Evolutionary conservation across 768 basidiomycete genomes (phyloP).

Genomic region (Trametes cinnabarina): DNA sequence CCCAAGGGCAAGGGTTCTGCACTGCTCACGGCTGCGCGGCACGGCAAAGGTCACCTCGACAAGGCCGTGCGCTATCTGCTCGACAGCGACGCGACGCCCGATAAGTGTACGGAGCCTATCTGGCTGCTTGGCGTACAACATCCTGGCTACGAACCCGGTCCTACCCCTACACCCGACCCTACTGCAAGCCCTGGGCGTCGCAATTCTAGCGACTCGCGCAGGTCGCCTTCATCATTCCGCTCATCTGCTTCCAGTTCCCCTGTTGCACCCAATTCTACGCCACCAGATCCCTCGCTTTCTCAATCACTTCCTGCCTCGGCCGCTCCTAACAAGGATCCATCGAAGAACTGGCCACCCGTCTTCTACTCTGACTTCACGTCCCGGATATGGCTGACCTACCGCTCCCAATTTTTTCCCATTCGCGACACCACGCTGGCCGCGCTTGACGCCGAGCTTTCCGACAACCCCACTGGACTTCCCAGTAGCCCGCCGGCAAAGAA

Average conservation of each 20-base stretch:
- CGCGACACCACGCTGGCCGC: slow-evolving; percentile 53
- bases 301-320: slow-evolving; percentile 37
- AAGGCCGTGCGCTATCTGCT: slow-evolving; percentile 88
- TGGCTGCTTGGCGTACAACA: slow-evolving; percentile 89
- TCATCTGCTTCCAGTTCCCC: slow-evolving; percentile 43
- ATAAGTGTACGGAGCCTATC: slow-evolving; percentile 78
- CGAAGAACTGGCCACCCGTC: slow-evolving; percentile 67
- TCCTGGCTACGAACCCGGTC: slow-evolving; percentile 60
- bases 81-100: slow-evolving; percentile 84
- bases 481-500: slow-evolving; percentile 46
- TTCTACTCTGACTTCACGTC: slow-evolving; percentile 91
- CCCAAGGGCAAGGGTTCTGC: slow-evolving; percentile 49
- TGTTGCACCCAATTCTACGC: slow-evolving; percentile 29
- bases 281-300: slow-evolving; percentile 32
- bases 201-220: slow-evolving; percentile 38
- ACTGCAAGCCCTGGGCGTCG: slow-evolving; percentile 33
- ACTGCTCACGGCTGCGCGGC: slow-evolving; percentile 66
- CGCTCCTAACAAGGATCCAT: slow-evolving; percentile 38
- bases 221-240: slow-evolving; percentile 45
- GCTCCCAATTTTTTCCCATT: slow-evolving; percentile 82
- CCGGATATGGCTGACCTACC: slow-evolving; percentile 89
- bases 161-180: slow-evolving; percentile 30
- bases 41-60: slow-evolving; percentile 74
- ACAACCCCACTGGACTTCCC: slow-evolving; percentile 14
- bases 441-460: slow-evolving; percentile 37